Conservation (phyloP, 306 rosid genomes). For the Begonia fuchsioides region DNA sequence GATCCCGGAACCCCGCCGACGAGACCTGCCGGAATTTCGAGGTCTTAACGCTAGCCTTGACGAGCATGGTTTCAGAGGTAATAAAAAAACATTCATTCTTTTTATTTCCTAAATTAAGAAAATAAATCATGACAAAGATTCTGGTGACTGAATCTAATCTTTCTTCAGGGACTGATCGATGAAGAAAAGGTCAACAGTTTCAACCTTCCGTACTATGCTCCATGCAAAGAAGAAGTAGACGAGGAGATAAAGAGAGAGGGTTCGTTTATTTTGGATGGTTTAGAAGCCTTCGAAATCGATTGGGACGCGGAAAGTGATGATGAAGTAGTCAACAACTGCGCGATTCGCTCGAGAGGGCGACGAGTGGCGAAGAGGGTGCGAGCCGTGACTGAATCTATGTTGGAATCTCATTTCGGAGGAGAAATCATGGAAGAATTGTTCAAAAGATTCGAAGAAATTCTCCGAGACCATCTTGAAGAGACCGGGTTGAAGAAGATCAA, state of each 20-base stretch:
- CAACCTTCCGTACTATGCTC: slow-evolving; percentile 67
- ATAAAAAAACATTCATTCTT: not conserved
- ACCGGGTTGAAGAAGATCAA: slow-evolving; percentile 25
- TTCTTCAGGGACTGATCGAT: slow-evolving; percentile 31
- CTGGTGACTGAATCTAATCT: too few relatives aligned
- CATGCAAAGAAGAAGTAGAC: slow-evolving; percentile 40
- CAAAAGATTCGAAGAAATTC: slow-evolving; percentile 14
- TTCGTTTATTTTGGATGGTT: slow-evolving; percentile 31
- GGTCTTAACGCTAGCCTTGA: slow-evolving; percentile 40
- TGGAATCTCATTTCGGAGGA: slow-evolving; percentile 45
- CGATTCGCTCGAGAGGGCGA: slow-evolving; percentile 14
- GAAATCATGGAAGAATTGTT: slow-evolving; percentile 43
- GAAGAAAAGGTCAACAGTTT: slow-evolving; percentile 57
- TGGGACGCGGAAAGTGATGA: slow-evolving; percentile 31
- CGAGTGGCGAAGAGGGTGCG: slow-evolving; percentile 37
- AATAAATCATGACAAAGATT: too few relatives aligned
- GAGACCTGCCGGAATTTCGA: slow-evolving; percentile 51
- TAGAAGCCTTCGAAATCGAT: slow-evolving; percentile 27
- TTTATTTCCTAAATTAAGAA: too few relatives aligned
- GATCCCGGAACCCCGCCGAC: slow-evolving; percentile 7
- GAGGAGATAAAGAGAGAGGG: slow-evolving; percentile 40
- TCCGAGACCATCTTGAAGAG: slow-evolving; percentile 27
- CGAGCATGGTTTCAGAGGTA: slow-evolving; percentile 46
- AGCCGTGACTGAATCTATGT: slow-evolving; percentile 64
- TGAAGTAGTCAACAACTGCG: too few relatives aligned